These are phyloP conservation scores for Akebia trifoliata DNA, from an alignment of 164 flowering plant genomes.

Conservation along the genomic window DNA sequence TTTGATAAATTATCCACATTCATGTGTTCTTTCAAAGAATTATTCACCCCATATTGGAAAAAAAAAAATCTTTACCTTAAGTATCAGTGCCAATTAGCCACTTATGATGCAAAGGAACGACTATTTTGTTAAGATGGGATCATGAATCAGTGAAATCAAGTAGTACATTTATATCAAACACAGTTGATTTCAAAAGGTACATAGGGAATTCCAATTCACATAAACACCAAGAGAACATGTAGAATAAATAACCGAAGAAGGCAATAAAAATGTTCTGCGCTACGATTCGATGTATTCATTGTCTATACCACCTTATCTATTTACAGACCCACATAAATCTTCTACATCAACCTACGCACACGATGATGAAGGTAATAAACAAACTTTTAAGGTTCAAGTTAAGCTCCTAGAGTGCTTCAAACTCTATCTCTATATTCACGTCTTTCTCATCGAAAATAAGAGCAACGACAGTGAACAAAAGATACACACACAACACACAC, in stretches of 20 bases:
- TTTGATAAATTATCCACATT: too few species aligned
- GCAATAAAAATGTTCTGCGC: conserved; percentile 13
- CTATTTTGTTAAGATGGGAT: too few species aligned
- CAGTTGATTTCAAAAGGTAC: too few species aligned
- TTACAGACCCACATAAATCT: conserved; percentile 45
- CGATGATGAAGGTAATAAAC: conserved; percentile 32
- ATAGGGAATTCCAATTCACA: too few species aligned
- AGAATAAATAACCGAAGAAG: neutral
- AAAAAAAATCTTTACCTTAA: too few species aligned
- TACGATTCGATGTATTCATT: conserved; percentile 33
- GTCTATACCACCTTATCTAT: conserved; percentile 59
- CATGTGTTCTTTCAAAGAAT: too few species aligned
- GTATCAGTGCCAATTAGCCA: too few species aligned
- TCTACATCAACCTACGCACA: conserved; percentile 55
- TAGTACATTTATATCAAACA: too few species aligned
- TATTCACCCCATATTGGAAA: too few species aligned
- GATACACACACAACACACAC: conserved; percentile 16
- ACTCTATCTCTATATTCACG: conserved; percentile 37
- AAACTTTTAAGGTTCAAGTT: conserved; percentile 26
- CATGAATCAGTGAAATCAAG: too few species aligned
- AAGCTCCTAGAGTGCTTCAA: conserved; percentile 24
- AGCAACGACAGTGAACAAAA: conserved; percentile 21
- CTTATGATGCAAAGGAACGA: too few species aligned
- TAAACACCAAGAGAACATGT: conserved; percentile 7
- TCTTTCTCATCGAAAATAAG: conserved; percentile 20